Evolutionary conservation across 2,329 filamentous ascomycete genomes (phyloP).

Genomic region (Emergomyces africanus): DNA sequence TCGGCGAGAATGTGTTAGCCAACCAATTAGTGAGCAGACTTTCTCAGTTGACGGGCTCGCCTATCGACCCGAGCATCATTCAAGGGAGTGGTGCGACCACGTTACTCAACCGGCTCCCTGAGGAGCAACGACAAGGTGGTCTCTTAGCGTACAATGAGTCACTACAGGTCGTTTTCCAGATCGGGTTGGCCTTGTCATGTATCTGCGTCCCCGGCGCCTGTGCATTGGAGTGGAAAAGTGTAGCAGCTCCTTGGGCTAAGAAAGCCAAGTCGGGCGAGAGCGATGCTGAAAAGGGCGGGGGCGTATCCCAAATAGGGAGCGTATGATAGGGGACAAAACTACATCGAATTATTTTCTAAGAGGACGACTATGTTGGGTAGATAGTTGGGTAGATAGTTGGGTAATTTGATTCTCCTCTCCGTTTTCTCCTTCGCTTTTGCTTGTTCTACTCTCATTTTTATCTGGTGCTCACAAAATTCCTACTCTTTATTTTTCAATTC

Average conservation of each 20-base stretch:
- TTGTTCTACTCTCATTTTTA: too few relatives aligned
- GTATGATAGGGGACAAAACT: background rate
- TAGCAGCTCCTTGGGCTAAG: background rate
- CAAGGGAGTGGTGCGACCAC: background rate
- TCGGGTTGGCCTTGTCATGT: background rate
- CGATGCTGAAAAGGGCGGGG: background rate
- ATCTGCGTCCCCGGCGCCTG: background rate
- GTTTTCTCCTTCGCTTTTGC: background rate
- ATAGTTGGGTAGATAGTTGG: background rate
- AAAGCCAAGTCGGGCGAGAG: background rate
- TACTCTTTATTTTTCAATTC: too few relatives aligned
- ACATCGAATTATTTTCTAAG: background rate
- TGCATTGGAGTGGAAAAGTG: background rate
- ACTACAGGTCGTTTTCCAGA: background rate
- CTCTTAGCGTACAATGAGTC: background rate
- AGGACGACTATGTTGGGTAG: background rate
- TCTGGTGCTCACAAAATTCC: too few relatives aligned
- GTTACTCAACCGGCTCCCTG: background rate
- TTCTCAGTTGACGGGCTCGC: background rate
- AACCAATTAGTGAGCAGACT: background rate
- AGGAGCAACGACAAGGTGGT: background rate
- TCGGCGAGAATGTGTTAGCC: background rate
- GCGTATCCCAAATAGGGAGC: background rate
- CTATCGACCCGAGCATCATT: background rate
- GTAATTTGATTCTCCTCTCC: background rate